Conservation (phyloP, 202 grass and related monocot genomes). For the Setaria italica region DNA sequence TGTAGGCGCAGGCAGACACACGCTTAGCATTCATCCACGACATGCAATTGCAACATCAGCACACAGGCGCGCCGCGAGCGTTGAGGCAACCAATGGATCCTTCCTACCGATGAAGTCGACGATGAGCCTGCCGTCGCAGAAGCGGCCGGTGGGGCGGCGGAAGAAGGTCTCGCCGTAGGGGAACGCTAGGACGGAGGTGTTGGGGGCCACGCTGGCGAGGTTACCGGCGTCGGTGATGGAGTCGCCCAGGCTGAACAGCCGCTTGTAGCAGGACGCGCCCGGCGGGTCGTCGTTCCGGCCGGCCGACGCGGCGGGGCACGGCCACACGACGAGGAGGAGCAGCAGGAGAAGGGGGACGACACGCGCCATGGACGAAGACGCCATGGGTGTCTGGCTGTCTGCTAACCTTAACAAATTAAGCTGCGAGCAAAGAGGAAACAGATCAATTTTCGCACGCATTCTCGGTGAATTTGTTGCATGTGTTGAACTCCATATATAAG, state of each 20-base stretch:
- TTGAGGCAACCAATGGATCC: neutral
- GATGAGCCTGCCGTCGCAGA: slow-evolving; percentile 46
- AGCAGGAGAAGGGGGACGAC: neutral
- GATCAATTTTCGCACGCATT: neutral
- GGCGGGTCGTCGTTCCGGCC: neutral
- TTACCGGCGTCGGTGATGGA: slow-evolving; percentile 18
- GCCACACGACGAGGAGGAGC: neutral
- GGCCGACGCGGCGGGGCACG: neutral
- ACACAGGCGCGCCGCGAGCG: neutral
- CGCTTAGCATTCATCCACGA: too few relatives aligned
- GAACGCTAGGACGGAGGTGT: neutral
- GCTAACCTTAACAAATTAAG: neutral
- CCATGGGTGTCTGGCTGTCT: neutral
- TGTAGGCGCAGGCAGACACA: neutral
- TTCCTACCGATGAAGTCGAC: slow-evolving; percentile 45
- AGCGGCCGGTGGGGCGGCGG: slow-evolving; percentile 43
- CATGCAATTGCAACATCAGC: neutral
- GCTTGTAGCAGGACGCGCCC: neutral
- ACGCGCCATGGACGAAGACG: neutral
- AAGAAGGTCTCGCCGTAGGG: slow-evolving; percentile 51
- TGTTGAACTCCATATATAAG: neutral
- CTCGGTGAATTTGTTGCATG: neutral
- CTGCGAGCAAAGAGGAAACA: neutral
- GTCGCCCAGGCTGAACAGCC: slow-evolving; percentile 24
- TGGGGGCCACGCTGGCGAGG: neutral